Base-by-base conservation (phyloP, 2,329 filamentous ascomycete species). In the Pezicula radicicola region DNA sequence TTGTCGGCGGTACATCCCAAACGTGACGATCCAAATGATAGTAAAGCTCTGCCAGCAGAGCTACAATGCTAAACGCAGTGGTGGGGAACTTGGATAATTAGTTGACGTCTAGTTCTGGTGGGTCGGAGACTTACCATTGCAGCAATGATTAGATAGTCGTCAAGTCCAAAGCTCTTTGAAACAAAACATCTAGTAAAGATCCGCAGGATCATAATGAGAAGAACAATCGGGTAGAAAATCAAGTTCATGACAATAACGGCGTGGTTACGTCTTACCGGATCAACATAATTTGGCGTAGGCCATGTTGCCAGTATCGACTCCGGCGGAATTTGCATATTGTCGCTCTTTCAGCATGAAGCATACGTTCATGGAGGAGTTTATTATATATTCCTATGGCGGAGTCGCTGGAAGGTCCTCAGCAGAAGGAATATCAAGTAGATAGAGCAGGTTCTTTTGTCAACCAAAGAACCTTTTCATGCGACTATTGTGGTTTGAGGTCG, bases 241-340 rank as follows among this genome's bases (percentile, higher is more conserved):
- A 74, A 58, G 21, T 73, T 69, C 6, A 74, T 62, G 19, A 76
- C 65, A 12, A 76, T 63, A 19, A 72, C 69, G 33, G 60, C 69
- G 58, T 72, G 69, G 12, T 74, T 74, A 54, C 74, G 69, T 27
- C 69, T 72, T 13, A 64, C 64, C 6, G 76, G 77, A 55, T 79
- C 61, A 46, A 70, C 55, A 57, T 75, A 73, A 56, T 79, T 79
- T 7, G 76, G 72, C 33, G 48, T 59, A 6, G 77, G 76, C 75
- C 75, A 79, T 57, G 65, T 63, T 16, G 61, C 57, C 43, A 72
- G 50, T 18, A 77, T 70, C 18, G 68, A 63, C n/a, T 63, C 35
- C n/a, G 75, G 71, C 27, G 75, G 71, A 21, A 71, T 56, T 44
- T 64, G 62, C 70, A 72, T 72, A 9, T 42, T 49, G 41, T 42